Percentiles rank a stretch among this genome's conserved stretches.
Evolutionary conservation across 108 stramenopile species (phyloP).

Genomic region (Chaetoceros tenuissimus): DNA sequence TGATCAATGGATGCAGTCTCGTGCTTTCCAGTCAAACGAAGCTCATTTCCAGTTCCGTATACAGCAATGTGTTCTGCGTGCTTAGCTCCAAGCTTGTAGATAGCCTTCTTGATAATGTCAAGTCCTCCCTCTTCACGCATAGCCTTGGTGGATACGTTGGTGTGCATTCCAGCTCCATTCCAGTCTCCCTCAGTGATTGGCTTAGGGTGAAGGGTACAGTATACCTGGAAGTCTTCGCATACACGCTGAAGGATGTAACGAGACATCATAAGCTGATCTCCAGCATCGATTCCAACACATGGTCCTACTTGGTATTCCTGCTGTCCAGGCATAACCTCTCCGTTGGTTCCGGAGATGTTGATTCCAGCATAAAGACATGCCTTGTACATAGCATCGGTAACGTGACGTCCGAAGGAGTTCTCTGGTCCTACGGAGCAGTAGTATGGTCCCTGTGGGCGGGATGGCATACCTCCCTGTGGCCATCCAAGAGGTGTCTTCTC

Average conservation of each 20-base stretch:
- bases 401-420: constrained; percentile 87
- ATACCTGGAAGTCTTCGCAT: constrained; percentile 96
- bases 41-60: constrained; percentile 97
- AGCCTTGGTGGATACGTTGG: constrained; percentile 92
- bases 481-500: constrained; percentile 89
- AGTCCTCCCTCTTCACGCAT: constrained; percentile 95
- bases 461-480: constrained; percentile 87
- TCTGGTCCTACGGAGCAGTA: constrained; percentile 95
- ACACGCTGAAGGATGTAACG: constrained; percentile 96
- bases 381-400: constrained; percentile 92
- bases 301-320: constrained; percentile 98
- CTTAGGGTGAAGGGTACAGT: constrained; percentile 95
- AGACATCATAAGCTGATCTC: constrained; percentile 94
- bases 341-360: constrained; percentile 93
- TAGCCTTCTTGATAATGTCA: constrained; percentile 87
- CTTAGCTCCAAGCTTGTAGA: constrained; percentile 93
- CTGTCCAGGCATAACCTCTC: constrained; percentile 99
- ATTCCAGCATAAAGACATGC: constrained; percentile 94
- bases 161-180: constrained; percentile 99
- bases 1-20: constrained; percentile 91
- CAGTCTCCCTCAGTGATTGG: constrained; percentile 97
- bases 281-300: constrained; percentile 95
- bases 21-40: constrained; percentile 91
- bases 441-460: constrained; percentile 91
- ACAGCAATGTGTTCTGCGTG: constrained; percentile 94